phyloP scores from a whole-genome alignment of 139 green algal species.

The Micractinium conductrix region DNA sequence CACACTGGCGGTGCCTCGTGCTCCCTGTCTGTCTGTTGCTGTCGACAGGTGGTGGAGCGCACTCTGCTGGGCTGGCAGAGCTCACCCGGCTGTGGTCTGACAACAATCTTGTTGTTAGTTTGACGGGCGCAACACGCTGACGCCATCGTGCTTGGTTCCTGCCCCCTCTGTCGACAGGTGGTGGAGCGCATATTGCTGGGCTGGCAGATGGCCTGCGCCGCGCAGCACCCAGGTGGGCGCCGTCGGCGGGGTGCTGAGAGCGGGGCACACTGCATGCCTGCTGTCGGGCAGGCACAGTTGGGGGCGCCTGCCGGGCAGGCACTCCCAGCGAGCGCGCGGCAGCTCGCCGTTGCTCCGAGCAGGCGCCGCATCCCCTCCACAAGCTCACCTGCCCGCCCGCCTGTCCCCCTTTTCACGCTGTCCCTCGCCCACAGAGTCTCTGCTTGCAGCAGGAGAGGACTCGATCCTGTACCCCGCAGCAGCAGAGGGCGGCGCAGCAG shows the following conservation, averaged over 20 bases:
- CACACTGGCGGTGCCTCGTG: too few species aligned
- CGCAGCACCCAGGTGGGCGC: conserved; percentile 4
- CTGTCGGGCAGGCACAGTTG: background rate
- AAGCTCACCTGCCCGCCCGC: too few species aligned
- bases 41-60: too few species aligned
- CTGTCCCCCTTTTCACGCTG: too few species aligned
- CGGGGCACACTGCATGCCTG: background rate
- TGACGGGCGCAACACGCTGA: too few species aligned
- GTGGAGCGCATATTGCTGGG: conserved; percentile 29
- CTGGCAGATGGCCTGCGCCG: conserved; percentile 4
- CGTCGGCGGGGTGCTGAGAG: background rate
- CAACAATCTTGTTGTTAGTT: too few species aligned
- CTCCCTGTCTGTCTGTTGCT: too few species aligned
- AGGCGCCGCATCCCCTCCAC: background rate
- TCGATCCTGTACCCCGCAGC: conserved; percentile 22
- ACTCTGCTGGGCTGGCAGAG: too few species aligned
- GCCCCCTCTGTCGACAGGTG: conserved; percentile 1
- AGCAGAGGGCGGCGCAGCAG: background rate
- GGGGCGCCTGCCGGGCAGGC: background rate
- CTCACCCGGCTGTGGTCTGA: too few species aligned
- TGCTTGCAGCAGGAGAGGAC: background rate
- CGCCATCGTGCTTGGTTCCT: too few species aligned
- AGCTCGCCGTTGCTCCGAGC: too few species aligned
- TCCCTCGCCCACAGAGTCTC: conserved; percentile 2
- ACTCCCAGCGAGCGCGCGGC: too few species aligned